A percentile compares a stretch with the other conserved stretches of the same genome.
These are phyloP conservation scores for Colletotrichum melonis DNA, from an alignment of 2,329 filamentous ascomycete genomes.

Conservation along the genomic window DNA sequence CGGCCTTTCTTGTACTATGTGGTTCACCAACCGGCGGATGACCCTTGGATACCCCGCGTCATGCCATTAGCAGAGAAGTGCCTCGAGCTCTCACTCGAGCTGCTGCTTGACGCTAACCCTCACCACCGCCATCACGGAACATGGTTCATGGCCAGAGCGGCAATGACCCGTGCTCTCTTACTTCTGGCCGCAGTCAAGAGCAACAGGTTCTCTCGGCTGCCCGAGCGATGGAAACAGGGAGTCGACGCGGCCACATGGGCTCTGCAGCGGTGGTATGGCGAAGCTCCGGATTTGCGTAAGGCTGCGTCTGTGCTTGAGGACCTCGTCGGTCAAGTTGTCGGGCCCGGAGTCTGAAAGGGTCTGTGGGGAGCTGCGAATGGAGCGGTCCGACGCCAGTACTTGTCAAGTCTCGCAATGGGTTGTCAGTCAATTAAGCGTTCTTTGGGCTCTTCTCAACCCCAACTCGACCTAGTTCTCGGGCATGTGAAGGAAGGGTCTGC, in stretches of 20 bases:
- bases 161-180: slow-evolving; percentile 39
- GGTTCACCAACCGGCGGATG: slow-evolving; percentile 37
- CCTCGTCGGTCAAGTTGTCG: slow-evolving; percentile 24
- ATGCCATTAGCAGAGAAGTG: slow-evolving; percentile 38
- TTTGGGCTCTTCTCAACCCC: background rate
- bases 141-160: slow-evolving; percentile 41
- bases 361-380: background rate
- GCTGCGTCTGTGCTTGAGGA: slow-evolving; percentile 27
- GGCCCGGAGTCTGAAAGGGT: slow-evolving; percentile 19
- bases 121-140: slow-evolving; percentile 47
- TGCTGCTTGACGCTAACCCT: slow-evolving; percentile 38
- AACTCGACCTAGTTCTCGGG: background rate
- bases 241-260: slow-evolving; percentile 36
- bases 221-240: slow-evolving; percentile 38
- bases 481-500: background rate
- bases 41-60: slow-evolving; percentile 31
- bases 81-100: slow-evolving; percentile 38
- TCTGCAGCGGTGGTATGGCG: slow-evolving; percentile 38
- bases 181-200: slow-evolving; percentile 41
- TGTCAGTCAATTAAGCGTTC: background rate
- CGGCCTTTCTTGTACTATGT: slow-evolving; percentile 45
- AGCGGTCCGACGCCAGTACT: background rate
- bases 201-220: slow-evolving; percentile 30
- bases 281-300: slow-evolving; percentile 37
- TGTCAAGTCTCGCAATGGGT: background rate